A percentile compares a stretch with the other conserved stretches of the same genome.
Evolutionary conservation across 768 basidiomycete genomes (phyloP).

Genomic region (Pleurotus eryngii): DNA sequence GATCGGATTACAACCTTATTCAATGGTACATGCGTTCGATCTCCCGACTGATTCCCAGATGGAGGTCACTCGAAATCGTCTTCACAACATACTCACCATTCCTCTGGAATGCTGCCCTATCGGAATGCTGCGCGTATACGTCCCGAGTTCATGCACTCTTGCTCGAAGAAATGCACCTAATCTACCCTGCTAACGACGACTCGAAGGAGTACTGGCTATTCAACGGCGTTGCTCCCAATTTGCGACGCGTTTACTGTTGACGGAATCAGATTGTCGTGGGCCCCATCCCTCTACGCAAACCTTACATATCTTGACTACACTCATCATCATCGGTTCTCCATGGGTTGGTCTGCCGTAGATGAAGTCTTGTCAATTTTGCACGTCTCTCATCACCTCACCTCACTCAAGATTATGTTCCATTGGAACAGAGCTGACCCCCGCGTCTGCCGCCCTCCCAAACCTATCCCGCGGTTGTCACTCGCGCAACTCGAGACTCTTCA

Average conservation of each 20-base stretch:
- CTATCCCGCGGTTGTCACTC: conserved; percentile 35
- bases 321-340: conserved; percentile 70
- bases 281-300: conserved; percentile 58
- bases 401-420: conserved; percentile 56
- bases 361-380: conserved; percentile 59
- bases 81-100: conserved; percentile 57
- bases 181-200: conserved; percentile 66
- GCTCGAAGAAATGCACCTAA: conserved; percentile 54
- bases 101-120: conserved; percentile 67
- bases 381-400: conserved; percentile 48
- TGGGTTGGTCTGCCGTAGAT: conserved; percentile 49
- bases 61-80: conserved; percentile 60
- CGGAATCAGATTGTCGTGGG: conserved; percentile 62
- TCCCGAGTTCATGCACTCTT: conserved; percentile 32
- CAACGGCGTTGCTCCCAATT: conserved; percentile 53
- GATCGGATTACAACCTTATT: conserved; percentile 42
- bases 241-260: conserved; percentile 56
- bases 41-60: conserved; percentile 46
- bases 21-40: conserved; percentile 63
- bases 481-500: conserved; percentile 44
- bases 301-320: conserved; percentile 66
- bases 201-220: conserved; percentile 66
- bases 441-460: conserved; percentile 21
- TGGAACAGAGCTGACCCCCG: conserved; percentile 24
- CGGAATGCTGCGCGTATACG: conserved; percentile 42